Evolutionary conservation across 176 grass and related monocot genomes (phyloP), one percentile per base, ranked within the genome.

Genomic region (Raddia guianensis): DNA sequence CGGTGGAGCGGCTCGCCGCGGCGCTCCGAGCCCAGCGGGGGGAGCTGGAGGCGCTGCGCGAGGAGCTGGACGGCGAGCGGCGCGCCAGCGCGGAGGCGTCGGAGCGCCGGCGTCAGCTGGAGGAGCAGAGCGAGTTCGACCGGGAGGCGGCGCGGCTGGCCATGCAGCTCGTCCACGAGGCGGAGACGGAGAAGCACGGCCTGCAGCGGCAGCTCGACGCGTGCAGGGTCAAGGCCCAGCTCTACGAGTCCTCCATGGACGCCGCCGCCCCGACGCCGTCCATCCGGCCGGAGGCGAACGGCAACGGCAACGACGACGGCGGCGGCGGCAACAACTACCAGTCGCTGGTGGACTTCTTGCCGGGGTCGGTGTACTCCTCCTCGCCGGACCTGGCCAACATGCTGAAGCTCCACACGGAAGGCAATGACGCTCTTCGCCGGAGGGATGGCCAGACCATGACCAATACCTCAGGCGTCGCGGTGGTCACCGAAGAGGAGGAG

Each of bases 111-210:
- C 40, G 67, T 58, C 67, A 85, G 82, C 54, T 80, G 70, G 87
- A 89, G 82, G 82, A 84, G 87, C 87, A 89, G 82, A 70, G 76
- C 21, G 87, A 63, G 49, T 49, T 89, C 1, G 82, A 89, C 70
- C 63, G 82, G 12, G 87, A 89, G 63, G 87, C 82, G 16, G 87
- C 71, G 82, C 69, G 87, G 35, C 46, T 89, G 12, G 87, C 87
- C 76, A 85, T 89, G 82, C 64, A 81, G 77, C 87, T 89, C 21
- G 77, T 85, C 18, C 82, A 89, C 71, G 77, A 89, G 76, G 33
- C 71, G 47, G 82, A 89, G 77, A 64, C 76, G 55, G 77, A 80
- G 82, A 89, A 85, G 87, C 56, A 75, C 49, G 77, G 13, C 1
- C 70, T 89, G 49, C 87, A 81, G 71, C 70, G 56, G 49, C 77